Conservation (phyloP, 1,139 yeast species). For the Geotrichum citri-aurantii region DNA sequence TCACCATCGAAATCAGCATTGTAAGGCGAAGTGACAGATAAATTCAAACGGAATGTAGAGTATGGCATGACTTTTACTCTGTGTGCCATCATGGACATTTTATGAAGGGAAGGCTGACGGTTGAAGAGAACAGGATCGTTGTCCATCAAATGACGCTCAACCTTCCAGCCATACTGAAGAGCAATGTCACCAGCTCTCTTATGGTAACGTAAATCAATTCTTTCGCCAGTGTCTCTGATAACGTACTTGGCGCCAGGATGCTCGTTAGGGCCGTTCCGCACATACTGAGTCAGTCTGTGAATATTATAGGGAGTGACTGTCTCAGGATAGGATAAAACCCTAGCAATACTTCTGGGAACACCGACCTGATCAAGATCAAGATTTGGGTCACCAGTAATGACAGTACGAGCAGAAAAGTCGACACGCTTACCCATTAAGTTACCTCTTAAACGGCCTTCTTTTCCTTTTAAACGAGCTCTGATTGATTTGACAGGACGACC, state of each 20-base stretch:
- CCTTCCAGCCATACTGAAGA: slow-evolving; percentile 97
- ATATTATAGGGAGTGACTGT: slow-evolving; percentile 96
- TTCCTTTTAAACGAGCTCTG: slow-evolving; percentile 98
- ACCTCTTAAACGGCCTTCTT: slow-evolving; percentile 98
- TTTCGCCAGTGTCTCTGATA: slow-evolving; percentile 96
- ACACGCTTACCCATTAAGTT: slow-evolving; percentile 99
- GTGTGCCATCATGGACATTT: slow-evolving; percentile 99
- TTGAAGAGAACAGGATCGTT: slow-evolving; percentile 95
- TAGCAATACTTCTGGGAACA: slow-evolving; percentile 94
- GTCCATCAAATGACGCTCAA: slow-evolving; percentile 96
- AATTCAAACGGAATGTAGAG: slow-evolving; percentile 91
- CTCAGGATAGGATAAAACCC: slow-evolving; percentile 93
- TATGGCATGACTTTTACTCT: slow-evolving; percentile 98
- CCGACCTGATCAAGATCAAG: slow-evolving; percentile 97
- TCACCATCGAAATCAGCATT: slow-evolving; percentile 99
- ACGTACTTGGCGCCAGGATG: slow-evolving; percentile 99
- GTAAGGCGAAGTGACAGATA: slow-evolving; percentile 96
- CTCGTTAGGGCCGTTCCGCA: slow-evolving; percentile 96
- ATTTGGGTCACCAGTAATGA: slow-evolving; percentile 98
- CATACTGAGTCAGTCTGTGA: slow-evolving; percentile 84
- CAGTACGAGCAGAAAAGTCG: slow-evolving; percentile 98
- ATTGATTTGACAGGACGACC: slow-evolving; percentile 98
- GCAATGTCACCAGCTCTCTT: slow-evolving; percentile 98
- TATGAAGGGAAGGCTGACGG: slow-evolving; percentile 98
- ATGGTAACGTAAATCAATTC: slow-evolving; percentile 93